Evolutionary conservation across 768 basidiomycete genomes (phyloP), one percentile per base, ranked within the genome.

Genomic region (Cyathus striatus): DNA sequence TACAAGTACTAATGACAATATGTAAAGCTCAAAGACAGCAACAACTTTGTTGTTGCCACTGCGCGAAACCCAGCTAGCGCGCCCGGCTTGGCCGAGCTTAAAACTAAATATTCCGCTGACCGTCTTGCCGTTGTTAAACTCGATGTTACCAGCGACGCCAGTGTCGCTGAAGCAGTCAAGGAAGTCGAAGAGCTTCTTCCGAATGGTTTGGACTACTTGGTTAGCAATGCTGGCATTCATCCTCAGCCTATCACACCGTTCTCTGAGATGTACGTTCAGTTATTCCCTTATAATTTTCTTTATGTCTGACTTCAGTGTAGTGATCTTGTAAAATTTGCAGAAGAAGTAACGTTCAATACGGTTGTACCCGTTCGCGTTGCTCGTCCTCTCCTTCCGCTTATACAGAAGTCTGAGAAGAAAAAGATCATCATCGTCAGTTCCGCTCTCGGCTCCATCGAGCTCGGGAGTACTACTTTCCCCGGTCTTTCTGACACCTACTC

Each of bases 11-110:
- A 23, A 17, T n/a, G 10, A 12, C 13, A 27, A 7, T 27, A 21
- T 24, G 18, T 35, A 9, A 32, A 58, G 56, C 52, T 58, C 27
- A 50, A 54, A 23, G 43, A 54, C 23, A 40, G 47, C n/a, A 33
- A 41, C 21, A 58, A 55, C 37, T 54, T 54, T 23, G 51, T 58
- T 5, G 52, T 58, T 23, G 56, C 51, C 5, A 54, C 56, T 12
- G 49, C 48, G 13, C 54, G 56, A 14, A 48, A 44, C 30, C 38
- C 46, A 26, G 23, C 25, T 14, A 40, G 14, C 24, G 26, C 37
- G 23, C 18, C 36, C 18, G 40, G 12, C 12, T 49, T 57, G 17
- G 17, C 46, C 6, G 47, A 43, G 1, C 38, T 51, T 4, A 20
- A 40, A 3, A 3, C 23, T 10, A 44, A 51, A 27, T 44, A 43